These are phyloP conservation scores for Tetrahymena borealis DNA, from an alignment of 73 alveolate species.

Conservation along the genomic window DNA sequence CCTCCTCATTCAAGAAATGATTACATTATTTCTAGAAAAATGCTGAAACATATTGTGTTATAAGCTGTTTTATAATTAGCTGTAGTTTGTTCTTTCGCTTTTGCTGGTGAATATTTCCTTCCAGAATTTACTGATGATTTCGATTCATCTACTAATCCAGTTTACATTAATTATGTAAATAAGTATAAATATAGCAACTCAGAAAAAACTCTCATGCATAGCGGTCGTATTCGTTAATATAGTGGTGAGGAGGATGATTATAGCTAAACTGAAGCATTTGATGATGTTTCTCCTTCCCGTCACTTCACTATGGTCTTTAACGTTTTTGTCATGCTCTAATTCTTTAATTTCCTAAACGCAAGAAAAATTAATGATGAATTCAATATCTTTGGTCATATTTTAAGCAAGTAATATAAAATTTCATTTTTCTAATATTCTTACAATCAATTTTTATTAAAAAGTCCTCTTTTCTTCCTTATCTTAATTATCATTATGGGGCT, in stretches of 20 bases:
- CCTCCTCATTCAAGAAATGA: constrained; percentile 84
- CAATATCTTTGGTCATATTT: constrained; percentile 1
- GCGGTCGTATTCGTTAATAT: neutral
- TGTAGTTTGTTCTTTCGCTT: constrained; percentile 50
- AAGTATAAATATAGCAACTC: neutral
- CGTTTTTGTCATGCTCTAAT: constrained; percentile 84
- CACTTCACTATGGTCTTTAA: constrained; percentile 78
- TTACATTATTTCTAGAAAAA: constrained; percentile 72
- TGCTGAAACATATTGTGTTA: constrained; percentile 83
- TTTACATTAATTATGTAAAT: neutral
- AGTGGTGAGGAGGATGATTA: neutral
- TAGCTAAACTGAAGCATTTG: neutral
- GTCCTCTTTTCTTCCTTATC: constrained; percentile 19
- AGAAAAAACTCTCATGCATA: neutral
- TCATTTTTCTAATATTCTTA: too few species aligned
- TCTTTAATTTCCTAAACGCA: constrained; percentile 79
- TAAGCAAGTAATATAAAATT: neutral
- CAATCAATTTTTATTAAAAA: constrained; percentile 6
- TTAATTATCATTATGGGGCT: constrained; percentile 1
- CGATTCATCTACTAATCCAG: constrained; percentile 4
- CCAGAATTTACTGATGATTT: constrained; percentile 40
- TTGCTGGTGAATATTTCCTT: constrained; percentile 26
- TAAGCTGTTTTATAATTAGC: constrained; percentile 65
- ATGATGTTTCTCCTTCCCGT: neutral
- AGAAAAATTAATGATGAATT: constrained; percentile 53